Base-by-base conservation (phyloP, 2,329 filamentous ascomycete genomes). In the Plectosphaerella plurivora region DNA sequence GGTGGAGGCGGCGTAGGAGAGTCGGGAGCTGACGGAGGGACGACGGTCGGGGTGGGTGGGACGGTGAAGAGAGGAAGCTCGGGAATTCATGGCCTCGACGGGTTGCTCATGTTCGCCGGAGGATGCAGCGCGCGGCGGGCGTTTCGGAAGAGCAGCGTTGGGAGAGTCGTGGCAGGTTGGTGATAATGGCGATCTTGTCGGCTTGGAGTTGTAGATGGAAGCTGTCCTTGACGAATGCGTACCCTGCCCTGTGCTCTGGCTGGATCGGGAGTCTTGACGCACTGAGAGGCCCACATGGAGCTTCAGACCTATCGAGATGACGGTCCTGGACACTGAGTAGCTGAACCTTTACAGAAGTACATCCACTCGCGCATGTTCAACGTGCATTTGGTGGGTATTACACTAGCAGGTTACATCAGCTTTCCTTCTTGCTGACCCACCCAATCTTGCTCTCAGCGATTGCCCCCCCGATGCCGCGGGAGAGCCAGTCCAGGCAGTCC, bases 1-100 rank as follows among this genome's bases (percentile, higher is more conserved):
- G 55, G 76, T 78, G 55, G 85, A 87, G 52, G 89, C 76, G 36
- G 83, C 82, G 55, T 86, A 87, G 45, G 86, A 85, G 48, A 90
- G 74, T 54, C 88, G 80, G 59, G 83, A 84, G 66, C 73, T 75
- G 66, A 87, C 75, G 55, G 84, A 86, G 42, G 79, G 71, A 63
- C 81, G 76, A 54, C 73, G 74, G 63, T 58, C 55, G 35, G 51
- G 54, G 39, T 55, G 47, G 51, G 77, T 72, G 54, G 76, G 72
- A 53, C 76, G 69, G 52, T 77, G 75, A 67, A 79, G 78, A 55
- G 83, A 82, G 55, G 78, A 70, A 65, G 82, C 72, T 74, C 70
- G 70, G 57, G 73, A 69, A 66, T 69, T 78, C 77, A 81, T 80
- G 61, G 65, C 68, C 62, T 57, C 50, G 63, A 59, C 58, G 57